Percentiles rank a stretch among this genome's conserved stretches.
Evolutionary conservation across 2,329 filamentous ascomycete genomes (phyloP).

Genomic region (Fusarium penzigii): DNA sequence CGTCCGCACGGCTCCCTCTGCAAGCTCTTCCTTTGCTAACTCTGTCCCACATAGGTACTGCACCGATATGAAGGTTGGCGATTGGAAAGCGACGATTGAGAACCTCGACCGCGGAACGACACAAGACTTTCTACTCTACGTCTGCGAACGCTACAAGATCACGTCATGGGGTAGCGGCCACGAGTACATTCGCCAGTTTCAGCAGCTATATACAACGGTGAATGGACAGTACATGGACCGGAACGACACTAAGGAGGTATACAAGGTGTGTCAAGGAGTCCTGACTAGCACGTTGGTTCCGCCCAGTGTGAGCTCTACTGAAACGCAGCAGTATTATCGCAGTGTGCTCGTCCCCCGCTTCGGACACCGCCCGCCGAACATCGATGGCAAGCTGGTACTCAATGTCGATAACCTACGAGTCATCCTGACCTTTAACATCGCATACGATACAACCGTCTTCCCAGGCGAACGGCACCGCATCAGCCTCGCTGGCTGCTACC

Average conservation of each 20-base stretch:
- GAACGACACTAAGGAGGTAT: slow-evolving; percentile 28
- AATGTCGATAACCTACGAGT: slow-evolving; percentile 20
- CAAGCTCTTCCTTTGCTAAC: not conserved
- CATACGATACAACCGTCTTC: slow-evolving; percentile 29
- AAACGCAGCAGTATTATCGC: slow-evolving; percentile 23
- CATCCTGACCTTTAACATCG: slow-evolving; percentile 33
- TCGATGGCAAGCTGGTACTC: slow-evolving; percentile 26
- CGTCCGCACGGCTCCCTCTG: not conserved
- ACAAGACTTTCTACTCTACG: slow-evolving; percentile 29
- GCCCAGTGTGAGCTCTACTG: slow-evolving; percentile 3
- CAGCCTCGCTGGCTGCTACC: slow-evolving; percentile 27
- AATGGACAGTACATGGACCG: slow-evolving; percentile 12
- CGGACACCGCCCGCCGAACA: slow-evolving; percentile 22
- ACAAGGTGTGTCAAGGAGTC: slow-evolving; percentile 22
- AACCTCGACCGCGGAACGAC: slow-evolving; percentile 16
- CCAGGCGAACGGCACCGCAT: slow-evolving; percentile 24
- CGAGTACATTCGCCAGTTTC: slow-evolving; percentile 30
- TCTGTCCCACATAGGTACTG: slow-evolving; percentile 17
- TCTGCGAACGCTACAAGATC: slow-evolving; percentile 26
- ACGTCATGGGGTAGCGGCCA: slow-evolving; percentile 21
- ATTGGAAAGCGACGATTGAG: slow-evolving; percentile 20
- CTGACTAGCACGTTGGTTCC: not conserved
- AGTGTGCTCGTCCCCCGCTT: slow-evolving; percentile 24
- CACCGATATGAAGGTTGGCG: slow-evolving; percentile 16
- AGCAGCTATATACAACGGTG: slow-evolving; percentile 19